A percentile compares a stretch with the other conserved stretches of the same genome.
Evolutionary conservation across 768 basidiomycete species (phyloP).

Genomic region (Cystobasidium tubakii): DNA sequence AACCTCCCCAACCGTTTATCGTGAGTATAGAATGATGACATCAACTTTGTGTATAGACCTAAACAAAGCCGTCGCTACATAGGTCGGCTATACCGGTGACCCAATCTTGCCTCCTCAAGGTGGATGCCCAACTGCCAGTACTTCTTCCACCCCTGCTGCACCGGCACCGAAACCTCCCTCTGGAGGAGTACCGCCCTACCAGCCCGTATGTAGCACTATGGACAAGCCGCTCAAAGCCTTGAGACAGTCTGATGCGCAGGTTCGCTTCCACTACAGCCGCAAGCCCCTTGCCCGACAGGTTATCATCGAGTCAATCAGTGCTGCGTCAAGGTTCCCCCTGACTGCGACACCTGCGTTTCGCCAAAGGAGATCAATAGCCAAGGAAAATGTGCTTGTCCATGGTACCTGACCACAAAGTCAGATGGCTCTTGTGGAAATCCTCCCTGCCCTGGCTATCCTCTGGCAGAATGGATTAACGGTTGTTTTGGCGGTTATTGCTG

Average conservation of each 20-base stretch:
- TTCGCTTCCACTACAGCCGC: neutral
- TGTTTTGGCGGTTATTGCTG: conserved; percentile 5
- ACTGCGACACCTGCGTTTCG: neutral
- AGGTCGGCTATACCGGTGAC: conserved; percentile 14
- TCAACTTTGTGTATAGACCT: too few species aligned
- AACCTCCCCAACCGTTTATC: neutral
- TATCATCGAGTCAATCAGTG: conserved; percentile 14
- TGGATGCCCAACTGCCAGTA: neutral
- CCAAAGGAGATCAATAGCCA: conserved; percentile 2
- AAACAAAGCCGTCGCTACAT: neutral
- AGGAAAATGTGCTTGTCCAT: conserved; percentile 10
- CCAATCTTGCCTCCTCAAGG: neutral
- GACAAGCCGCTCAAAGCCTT: neutral
- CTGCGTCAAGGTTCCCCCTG: neutral
- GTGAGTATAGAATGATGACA: too few species aligned
- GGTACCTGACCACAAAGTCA: neutral
- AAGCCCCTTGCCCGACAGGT: neutral
- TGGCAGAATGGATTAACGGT: neutral
- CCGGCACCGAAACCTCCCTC: neutral
- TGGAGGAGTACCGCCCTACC: neutral
- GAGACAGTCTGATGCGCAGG: neutral
- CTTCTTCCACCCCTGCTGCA: neutral
- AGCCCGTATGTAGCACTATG: neutral
- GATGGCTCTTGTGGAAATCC: neutral
- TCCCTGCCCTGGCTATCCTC: neutral